phyloP scores from a whole-genome alignment of 495 filamentous ascomycete species.

The Trichodelitschia bisporula region DNA sequence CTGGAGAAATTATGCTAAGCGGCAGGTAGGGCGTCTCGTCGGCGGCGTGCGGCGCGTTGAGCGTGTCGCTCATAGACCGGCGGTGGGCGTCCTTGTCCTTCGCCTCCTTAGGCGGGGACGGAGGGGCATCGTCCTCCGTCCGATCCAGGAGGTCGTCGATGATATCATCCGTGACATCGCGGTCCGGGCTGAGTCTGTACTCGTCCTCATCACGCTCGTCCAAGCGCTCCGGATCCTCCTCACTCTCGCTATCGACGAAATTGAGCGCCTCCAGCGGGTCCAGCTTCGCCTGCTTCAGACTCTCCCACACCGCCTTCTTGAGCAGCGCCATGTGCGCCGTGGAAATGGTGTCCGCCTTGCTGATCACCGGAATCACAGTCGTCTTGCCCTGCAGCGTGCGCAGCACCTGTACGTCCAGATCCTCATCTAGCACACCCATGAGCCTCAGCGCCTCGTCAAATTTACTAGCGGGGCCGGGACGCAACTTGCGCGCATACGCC shows the following conservation, averaged over 20 bases:
- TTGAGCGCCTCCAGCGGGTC: constrained; percentile 75
- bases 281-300: constrained; percentile 60
- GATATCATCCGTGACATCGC: constrained; percentile 11
- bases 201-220: constrained; percentile 18
- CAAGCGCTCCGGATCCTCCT: constrained; percentile 20
- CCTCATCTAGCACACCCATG: constrained; percentile 58
- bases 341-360: constrained; percentile 93
- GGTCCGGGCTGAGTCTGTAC: constrained; percentile 7
- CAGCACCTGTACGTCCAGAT: constrained; percentile 75
- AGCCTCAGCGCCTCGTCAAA: constrained; percentile 26
- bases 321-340: constrained; percentile 79
- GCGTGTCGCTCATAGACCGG: constrained; percentile 10
- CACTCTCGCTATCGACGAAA: constrained; percentile 43
- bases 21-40: constrained; percentile 31
- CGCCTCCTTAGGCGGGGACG: constrained; percentile 3
- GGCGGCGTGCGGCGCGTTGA: constrained; percentile 6
- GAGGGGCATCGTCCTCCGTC: constrained; percentile 4
- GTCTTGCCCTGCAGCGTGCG: constrained; percentile 82
- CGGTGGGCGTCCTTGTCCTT: constrained; percentile 5
- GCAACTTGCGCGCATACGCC: constrained; percentile 31
- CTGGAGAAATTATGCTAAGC: constrained; percentile 81
- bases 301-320: constrained; percentile 74
- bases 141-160: constrained; percentile 9
- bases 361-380: constrained; percentile 83
- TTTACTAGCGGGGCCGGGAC: constrained; percentile 23